Conservation (phyloP, 192 early-diverging fungal genomes). For the Coemansia sp. region DNA sequence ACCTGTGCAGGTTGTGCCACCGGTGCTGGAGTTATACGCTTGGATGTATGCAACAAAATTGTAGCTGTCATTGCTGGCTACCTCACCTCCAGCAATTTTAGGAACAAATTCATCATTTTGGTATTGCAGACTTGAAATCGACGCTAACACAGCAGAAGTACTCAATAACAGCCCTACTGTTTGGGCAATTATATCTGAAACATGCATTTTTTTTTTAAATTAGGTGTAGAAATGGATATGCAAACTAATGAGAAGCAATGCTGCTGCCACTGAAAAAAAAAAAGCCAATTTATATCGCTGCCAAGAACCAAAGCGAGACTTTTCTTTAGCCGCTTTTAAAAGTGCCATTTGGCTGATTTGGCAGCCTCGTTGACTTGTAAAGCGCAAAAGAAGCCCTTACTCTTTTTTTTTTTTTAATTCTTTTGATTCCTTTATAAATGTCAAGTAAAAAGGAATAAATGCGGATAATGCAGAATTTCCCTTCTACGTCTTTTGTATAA, state of each 20-base stretch:
- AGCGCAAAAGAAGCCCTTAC: background rate
- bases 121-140: background rate
- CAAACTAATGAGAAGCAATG: slow-evolving; percentile 1
- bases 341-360: background rate
- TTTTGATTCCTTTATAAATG: background rate
- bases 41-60: slow-evolving; percentile 29
- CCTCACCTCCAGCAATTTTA: slow-evolving; percentile 35
- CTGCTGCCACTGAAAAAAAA: background rate
- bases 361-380: no score
- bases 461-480: background rate
- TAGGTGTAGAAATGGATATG: background rate
- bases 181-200: background rate
- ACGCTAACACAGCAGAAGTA: slow-evolving; percentile 3
- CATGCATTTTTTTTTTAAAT: slow-evolving; percentile 3
- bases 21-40: background rate
- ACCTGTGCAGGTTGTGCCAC: slow-evolving; percentile 29
- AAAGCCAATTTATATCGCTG: no score
- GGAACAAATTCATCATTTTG: slow-evolving; percentile 7
- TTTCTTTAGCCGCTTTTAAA: background rate
- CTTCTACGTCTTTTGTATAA: background rate
- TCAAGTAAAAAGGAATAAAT: slow-evolving; percentile 6
- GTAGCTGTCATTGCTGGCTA: slow-evolving; percentile 12
- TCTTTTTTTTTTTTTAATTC: background rate
- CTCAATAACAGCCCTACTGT: background rate
- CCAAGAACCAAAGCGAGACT: no score